Conservation (phyloP, 2,329 filamentous ascomycete species). For the Fusarium floridanum region DNA sequence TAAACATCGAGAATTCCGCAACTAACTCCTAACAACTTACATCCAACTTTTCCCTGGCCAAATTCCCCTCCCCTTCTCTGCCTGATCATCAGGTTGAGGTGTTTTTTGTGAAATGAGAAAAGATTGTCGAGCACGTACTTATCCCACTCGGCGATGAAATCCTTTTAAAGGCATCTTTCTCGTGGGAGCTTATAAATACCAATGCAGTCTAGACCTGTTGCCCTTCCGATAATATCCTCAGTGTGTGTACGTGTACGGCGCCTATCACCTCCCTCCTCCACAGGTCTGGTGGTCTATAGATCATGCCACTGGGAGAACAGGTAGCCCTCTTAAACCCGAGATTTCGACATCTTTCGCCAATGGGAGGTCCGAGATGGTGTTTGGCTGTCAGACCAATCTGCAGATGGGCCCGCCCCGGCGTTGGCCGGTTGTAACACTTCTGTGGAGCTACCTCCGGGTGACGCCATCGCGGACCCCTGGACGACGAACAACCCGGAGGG, state of each 20-base stretch:
- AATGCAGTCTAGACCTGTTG: neutral
- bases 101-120: neutral
- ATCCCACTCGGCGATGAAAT: slow-evolving; percentile 21
- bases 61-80: neutral
- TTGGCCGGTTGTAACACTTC: slow-evolving; percentile 27
- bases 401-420: slow-evolving; percentile 29
- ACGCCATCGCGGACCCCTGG: slow-evolving; percentile 37
- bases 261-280: neutral
- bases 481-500: slow-evolving; percentile 22
- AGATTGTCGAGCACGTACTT: neutral
- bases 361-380: neutral
- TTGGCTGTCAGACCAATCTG: neutral
- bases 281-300: neutral
- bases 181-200: slow-evolving; percentile 1
- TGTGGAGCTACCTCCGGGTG: slow-evolving; percentile 30
- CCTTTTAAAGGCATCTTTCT: neutral
- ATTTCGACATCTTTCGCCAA: slow-evolving; percentile 19
- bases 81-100: neutral
- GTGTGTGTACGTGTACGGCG: neutral
- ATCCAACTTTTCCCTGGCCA: neutral
- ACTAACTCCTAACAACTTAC: neutral
- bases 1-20: neutral
- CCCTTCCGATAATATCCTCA: neutral
- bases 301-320: slow-evolving; percentile 6
- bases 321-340: slow-evolving; percentile 1